phyloP scores from a whole-genome alignment of 441 rosid species.

The Breynia disticha region DNA sequence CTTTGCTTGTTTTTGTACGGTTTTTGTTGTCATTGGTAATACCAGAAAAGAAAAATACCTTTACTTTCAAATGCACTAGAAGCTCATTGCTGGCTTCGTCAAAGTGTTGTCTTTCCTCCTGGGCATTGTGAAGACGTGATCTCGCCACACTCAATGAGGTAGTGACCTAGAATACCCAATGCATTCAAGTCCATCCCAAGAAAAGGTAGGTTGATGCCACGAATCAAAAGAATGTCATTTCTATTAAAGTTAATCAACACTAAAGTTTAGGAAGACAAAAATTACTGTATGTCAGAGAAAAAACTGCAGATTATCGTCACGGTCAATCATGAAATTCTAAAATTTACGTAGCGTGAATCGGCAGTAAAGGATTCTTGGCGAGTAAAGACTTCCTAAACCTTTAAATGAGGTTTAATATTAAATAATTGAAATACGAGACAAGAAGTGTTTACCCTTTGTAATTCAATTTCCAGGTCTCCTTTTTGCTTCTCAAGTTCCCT shows the following conservation, averaged over 20 bases:
- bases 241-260: too few species aligned
- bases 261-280: too few species aligned
- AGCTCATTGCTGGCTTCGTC: constrained; percentile 85
- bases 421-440: neutral
- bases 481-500: constrained; percentile 53
- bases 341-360: too few species aligned
- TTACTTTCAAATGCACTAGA: constrained; percentile 57
- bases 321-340: too few species aligned
- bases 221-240: too few species aligned
- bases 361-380: too few species aligned
- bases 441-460: constrained; percentile 38
- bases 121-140: constrained; percentile 61
- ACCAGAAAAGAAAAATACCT: constrained; percentile 27
- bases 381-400: neutral
- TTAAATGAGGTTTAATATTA: neutral
- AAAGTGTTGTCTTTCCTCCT: constrained; percentile 83
- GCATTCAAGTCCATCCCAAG: constrained; percentile 8
- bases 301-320: too few species aligned
- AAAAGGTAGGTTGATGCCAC: neutral
- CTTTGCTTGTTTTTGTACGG: neutral
- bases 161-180: constrained; percentile 49
- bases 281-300: too few species aligned
- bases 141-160: constrained; percentile 41
- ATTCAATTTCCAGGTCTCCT: constrained; percentile 68
- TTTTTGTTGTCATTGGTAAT: neutral